Conservation (phyloP, 371 early-diverging fungal species). For the Saksenaea vasiformis region DNA sequence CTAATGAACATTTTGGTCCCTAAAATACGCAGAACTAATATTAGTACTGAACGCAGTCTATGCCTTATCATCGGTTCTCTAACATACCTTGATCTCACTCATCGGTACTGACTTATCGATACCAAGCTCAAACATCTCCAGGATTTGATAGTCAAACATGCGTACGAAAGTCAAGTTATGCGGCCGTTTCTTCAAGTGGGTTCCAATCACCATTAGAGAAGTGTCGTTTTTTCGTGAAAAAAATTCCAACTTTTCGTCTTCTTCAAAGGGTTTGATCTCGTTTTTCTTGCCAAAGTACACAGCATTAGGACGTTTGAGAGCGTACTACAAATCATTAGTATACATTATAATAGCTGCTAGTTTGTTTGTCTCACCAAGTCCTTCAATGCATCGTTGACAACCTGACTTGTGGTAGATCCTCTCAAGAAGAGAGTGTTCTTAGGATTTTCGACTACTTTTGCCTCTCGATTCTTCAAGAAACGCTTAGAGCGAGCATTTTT, state of each 20-base stretch:
- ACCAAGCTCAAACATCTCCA: slow-evolving; percentile 96
- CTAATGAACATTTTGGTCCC: slow-evolving; percentile 79
- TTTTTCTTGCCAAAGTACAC: slow-evolving; percentile 92
- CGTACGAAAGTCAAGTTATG: slow-evolving; percentile 90
- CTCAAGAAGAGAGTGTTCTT: slow-evolving; percentile 89
- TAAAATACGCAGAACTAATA: slow-evolving; percentile 9
- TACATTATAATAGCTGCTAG: neutral
- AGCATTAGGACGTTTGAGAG: slow-evolving; percentile 90
- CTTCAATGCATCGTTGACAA: slow-evolving; percentile 80
- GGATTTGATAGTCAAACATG: slow-evolving; percentile 88
- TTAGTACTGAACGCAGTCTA: neutral
- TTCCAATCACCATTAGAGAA: slow-evolving; percentile 85
- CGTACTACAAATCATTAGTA: slow-evolving; percentile 56
- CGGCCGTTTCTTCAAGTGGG: slow-evolving; percentile 96
- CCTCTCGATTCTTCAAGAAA: slow-evolving; percentile 83
- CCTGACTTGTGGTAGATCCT: slow-evolving; percentile 86
- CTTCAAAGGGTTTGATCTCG: slow-evolving; percentile 95
- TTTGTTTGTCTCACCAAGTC: slow-evolving; percentile 75
- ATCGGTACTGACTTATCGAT: slow-evolving; percentile 68
- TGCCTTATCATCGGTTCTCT: neutral
- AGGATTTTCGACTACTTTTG: slow-evolving; percentile 88
- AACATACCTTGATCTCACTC: slow-evolving; percentile 70
- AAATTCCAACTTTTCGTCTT: slow-evolving; percentile 89
- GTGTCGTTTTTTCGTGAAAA: slow-evolving; percentile 94
- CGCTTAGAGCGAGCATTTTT: slow-evolving; percentile 87